Evolutionary conservation across 2,329 filamentous ascomycete species (phyloP).

Genomic region (Didymella keratinophila): DNA sequence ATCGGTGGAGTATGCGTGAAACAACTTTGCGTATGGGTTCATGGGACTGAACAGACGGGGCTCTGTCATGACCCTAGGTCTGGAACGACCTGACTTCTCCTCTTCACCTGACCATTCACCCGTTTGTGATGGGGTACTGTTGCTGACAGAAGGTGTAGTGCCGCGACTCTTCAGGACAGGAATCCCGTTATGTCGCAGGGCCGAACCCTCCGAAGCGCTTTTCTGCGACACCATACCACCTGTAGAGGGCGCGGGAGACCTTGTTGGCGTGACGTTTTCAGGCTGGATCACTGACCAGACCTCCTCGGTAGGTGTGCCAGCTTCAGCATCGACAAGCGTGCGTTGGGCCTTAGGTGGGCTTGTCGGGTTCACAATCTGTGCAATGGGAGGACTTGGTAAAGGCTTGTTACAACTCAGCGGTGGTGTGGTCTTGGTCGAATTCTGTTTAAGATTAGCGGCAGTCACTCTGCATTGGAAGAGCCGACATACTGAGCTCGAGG

Average conservation of each 20-base stretch:
- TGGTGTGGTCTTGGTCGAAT: conserved; percentile 6
- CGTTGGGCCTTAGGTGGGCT: conserved; percentile 50
- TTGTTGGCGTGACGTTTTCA: conserved; percentile 24
- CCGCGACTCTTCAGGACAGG: not conserved
- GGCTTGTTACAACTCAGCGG: conserved; percentile 42
- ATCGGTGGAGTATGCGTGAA: conserved; percentile 25
- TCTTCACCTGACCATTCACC: not conserved
- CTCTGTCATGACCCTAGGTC: not conserved
- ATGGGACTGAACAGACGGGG: conserved; percentile 4
- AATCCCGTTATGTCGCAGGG: not conserved
- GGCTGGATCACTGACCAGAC: conserved; percentile 43
- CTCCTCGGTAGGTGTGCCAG: conserved; percentile 38
- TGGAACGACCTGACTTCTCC: not conserved
- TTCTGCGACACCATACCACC: not conserved
- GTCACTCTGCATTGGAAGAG: too few relatives aligned
- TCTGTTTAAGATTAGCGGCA: conserved; percentile 18
- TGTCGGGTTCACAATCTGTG: conserved; percentile 37
- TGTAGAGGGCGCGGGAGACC: not conserved
- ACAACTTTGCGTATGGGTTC: conserved; percentile 15
- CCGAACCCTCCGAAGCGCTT: conserved; percentile 15
- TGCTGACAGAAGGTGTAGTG: not conserved
- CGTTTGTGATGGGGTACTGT: not conserved
- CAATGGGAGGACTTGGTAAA: conserved; percentile 51
- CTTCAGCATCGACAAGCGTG: conserved; percentile 52
- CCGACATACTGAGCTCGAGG: not conserved